These are phyloP conservation scores for Tetrahymena borealis DNA, from an alignment of 73 alveolate species.

Conservation along the genomic window DNA sequence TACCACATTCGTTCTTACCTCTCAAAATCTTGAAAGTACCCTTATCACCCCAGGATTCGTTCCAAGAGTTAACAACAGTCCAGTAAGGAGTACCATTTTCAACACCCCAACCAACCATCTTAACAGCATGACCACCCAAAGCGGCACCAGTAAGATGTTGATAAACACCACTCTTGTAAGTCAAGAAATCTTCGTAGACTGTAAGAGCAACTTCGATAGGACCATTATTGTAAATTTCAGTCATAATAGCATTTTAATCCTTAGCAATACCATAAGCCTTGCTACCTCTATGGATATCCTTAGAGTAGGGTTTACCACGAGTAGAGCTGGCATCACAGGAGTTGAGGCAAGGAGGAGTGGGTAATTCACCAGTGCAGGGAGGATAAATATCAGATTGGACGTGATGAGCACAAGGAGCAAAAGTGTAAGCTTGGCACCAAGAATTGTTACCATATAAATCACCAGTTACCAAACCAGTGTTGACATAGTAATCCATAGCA, in stretches of 20 bases:
- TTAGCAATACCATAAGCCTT: slow-evolving; percentile 30
- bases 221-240: slow-evolving; percentile 61
- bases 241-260: slow-evolving; percentile 42
- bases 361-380: slow-evolving; percentile 15
- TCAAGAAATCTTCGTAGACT: slow-evolving; percentile 87
- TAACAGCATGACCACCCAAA: slow-evolving; percentile 93
- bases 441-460: slow-evolving; percentile 40
- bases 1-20: slow-evolving; percentile 18
- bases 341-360: slow-evolving; percentile 53
- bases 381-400: slow-evolving; percentile 8
- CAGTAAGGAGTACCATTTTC: slow-evolving; percentile 65
- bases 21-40: slow-evolving; percentile 54
- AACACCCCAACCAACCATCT: slow-evolving; percentile 87
- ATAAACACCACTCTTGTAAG: slow-evolving; percentile 81
- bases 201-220: slow-evolving; percentile 86
- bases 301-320: slow-evolving; percentile 4
- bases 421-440: slow-evolving; percentile 51
- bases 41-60: slow-evolving; percentile 66
- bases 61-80: slow-evolving; percentile 62
- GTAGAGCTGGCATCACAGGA: slow-evolving; percentile 53
- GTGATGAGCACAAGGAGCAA: slow-evolving; percentile 60
- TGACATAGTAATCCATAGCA: slow-evolving; percentile 65
- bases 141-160: slow-evolving; percentile 62
- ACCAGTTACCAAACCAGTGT: slow-evolving; percentile 61
- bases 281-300: slow-evolving; percentile 20